A percentile compares a stretch with the other conserved stretches of the same genome.
Evolutionary conservation across 78 protist genomes (phyloP).

Genomic region (Dictyostelium firmibasis): DNA sequence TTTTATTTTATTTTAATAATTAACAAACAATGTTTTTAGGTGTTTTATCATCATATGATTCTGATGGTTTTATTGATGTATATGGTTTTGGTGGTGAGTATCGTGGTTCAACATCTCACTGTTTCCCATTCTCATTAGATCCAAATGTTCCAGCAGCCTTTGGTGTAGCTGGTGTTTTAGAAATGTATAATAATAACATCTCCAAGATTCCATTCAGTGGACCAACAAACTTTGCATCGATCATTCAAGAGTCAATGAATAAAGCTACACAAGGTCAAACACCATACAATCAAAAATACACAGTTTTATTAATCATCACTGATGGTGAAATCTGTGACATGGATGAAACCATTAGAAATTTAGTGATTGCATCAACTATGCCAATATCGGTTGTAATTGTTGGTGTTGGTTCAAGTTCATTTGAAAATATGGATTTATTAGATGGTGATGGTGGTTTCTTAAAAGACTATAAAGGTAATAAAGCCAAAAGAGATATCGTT

Average conservation of each 20-base stretch:
- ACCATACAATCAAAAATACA: slow-evolving; percentile 7
- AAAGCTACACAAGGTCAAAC: not conserved
- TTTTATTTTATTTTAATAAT: no score
- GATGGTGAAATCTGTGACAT: slow-evolving; percentile 87
- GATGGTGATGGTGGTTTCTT: slow-evolving; percentile 86
- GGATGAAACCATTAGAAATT: slow-evolving; percentile 48
- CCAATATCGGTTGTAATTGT: slow-evolving; percentile 59
- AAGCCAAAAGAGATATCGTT: slow-evolving; percentile 83
- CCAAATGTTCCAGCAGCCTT: not conserved
- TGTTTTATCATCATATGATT: slow-evolving; percentile 81
- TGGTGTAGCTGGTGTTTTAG: slow-evolving; percentile 65
- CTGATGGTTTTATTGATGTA: slow-evolving; percentile 83
- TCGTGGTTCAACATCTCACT: slow-evolving; percentile 57
- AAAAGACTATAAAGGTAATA: not conserved
- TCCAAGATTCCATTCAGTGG: slow-evolving; percentile 32
- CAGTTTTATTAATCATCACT: slow-evolving; percentile 75
- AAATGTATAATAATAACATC: slow-evolving; percentile 3
- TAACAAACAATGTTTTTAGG: no score
- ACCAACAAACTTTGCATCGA: slow-evolving; percentile 76
- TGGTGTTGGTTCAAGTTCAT: slow-evolving; percentile 88
- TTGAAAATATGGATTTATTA: slow-evolving; percentile 80
- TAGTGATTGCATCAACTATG: slow-evolving; percentile 48
- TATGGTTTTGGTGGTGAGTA: slow-evolving; percentile 91
- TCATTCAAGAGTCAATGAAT: not conserved
- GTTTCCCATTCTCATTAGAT: slow-evolving; percentile 72